Evolutionary conservation across 257 asterid species (phyloP).

Genomic region (Solanum paucissectum): DNA sequence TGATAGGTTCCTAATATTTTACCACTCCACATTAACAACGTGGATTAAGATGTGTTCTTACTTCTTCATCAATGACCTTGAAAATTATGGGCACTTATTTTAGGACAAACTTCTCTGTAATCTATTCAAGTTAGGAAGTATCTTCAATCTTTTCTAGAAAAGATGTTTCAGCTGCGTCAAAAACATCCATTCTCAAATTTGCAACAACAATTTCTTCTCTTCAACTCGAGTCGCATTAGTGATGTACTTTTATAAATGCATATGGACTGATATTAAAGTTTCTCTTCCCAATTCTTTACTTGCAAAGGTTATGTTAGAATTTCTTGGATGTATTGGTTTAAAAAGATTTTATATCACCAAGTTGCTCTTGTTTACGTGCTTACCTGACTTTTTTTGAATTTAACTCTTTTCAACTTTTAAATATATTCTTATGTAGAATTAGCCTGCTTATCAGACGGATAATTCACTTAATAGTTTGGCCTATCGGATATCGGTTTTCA

Average conservation of each 20-base stretch:
- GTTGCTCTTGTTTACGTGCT: no score
- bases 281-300: neutral
- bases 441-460: neutral
- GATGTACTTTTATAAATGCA: neutral
- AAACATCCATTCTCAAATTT: neutral
- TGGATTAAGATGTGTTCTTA: neutral
- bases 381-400: no score
- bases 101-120: neutral
- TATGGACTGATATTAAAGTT: neutral
- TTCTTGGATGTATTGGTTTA: no score
- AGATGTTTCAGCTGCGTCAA: neutral
- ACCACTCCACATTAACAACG: neutral
- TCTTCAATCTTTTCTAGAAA: neutral
- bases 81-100: neutral
- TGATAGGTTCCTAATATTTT: neutral
- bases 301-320: neutral
- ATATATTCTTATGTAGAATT: neutral
- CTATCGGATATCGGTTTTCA: neutral
- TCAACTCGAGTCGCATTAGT: neutral
- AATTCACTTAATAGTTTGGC: neutral
- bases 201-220: neutral
- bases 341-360: no score
- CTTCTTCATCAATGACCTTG: neutral
- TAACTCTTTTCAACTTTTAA: neutral
- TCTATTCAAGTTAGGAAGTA: neutral